Conservation (phyloP, 2,329 filamentous ascomycete species). For the Biscogniauxia marginata region DNA sequence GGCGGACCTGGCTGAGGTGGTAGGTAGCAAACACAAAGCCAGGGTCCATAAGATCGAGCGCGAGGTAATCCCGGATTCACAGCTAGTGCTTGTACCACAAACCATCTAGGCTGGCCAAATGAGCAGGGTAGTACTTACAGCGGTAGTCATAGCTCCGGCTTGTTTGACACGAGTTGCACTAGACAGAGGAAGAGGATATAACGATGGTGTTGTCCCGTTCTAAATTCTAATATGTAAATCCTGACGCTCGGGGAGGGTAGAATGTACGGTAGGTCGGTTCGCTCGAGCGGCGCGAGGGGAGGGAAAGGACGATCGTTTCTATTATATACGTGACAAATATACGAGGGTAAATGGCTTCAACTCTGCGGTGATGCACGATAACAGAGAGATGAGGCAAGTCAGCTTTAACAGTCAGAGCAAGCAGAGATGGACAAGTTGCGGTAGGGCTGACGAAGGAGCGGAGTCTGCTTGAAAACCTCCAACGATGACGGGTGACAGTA, state of each 20-base stretch:
- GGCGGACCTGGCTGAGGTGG: neutral
- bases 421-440: constrained; percentile 5
- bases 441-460: constrained; percentile 7
- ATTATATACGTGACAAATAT: constrained; percentile 19
- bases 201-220: neutral
- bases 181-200: neutral
- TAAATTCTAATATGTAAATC: neutral
- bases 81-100: neutral
- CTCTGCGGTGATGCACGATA: constrained; percentile 9
- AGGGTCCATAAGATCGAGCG: neutral
- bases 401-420: constrained; percentile 2
- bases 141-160: constrained; percentile 25
- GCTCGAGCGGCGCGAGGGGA: constrained; percentile 4
- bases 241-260: constrained; percentile 2
- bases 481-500: neutral
- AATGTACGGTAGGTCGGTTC: constrained; percentile 4
- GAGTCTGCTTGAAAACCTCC: neutral
- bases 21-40: neutral
- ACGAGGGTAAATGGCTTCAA: constrained; percentile 9
- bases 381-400: constrained; percentile 9
- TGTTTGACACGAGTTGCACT: neutral
- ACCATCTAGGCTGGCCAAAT: neutral
- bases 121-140: constrained; percentile 22
- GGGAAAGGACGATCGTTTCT: constrained; percentile 5
- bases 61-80: neutral